Evolutionary conservation across 2,329 filamentous ascomycete species (phyloP).

Genomic region (Ceratocystis eucalypticola): DNA sequence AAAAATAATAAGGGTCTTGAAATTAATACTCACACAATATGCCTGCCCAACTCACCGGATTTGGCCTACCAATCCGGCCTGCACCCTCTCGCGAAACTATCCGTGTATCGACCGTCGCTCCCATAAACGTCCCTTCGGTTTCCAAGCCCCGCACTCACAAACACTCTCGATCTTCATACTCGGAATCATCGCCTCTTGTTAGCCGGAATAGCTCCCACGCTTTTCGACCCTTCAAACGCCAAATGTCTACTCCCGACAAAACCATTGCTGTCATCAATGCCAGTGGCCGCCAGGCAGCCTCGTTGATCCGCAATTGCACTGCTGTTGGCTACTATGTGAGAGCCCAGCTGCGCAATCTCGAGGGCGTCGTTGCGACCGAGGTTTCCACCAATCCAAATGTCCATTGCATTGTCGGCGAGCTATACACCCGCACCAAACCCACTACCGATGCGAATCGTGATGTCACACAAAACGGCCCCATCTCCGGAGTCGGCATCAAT

Average conservation of each 20-base stretch:
- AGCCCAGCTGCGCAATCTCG: slow-evolving; percentile 76
- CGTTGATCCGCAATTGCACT: slow-evolving; percentile 82
- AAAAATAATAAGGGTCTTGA: slow-evolving; percentile 1
- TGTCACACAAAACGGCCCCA: slow-evolving; percentile 55
- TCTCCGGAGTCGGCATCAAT: slow-evolving; percentile 54
- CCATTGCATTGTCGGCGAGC: slow-evolving; percentile 48
- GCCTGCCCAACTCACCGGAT: slow-evolving; percentile 27
- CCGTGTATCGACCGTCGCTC: slow-evolving; percentile 16
- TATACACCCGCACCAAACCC: slow-evolving; percentile 43
- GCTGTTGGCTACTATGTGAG: slow-evolving; percentile 88
- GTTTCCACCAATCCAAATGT: slow-evolving; percentile 69
- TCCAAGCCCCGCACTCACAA: slow-evolving; percentile 35
- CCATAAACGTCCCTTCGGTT: slow-evolving; percentile 13
- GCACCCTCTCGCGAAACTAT: slow-evolving; percentile 24
- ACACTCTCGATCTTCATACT: slow-evolving; percentile 49
- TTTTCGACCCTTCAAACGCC: slow-evolving; percentile 46
- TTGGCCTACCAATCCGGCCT: slow-evolving; percentile 27
- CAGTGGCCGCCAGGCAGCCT: slow-evolving; percentile 88
- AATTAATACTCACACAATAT: slow-evolving; percentile 20
- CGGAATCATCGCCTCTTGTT: slow-evolving; percentile 43
- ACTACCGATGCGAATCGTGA: slow-evolving; percentile 37
- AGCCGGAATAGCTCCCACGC: slow-evolving; percentile 47
- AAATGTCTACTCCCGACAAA: slow-evolving; percentile 51
- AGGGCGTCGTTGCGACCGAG: slow-evolving; percentile 79
- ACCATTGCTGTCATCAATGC: slow-evolving; percentile 92